Base-by-base conservation (phyloP, 805 yeast species). In the Sporopachydermia quercuum region DNA sequence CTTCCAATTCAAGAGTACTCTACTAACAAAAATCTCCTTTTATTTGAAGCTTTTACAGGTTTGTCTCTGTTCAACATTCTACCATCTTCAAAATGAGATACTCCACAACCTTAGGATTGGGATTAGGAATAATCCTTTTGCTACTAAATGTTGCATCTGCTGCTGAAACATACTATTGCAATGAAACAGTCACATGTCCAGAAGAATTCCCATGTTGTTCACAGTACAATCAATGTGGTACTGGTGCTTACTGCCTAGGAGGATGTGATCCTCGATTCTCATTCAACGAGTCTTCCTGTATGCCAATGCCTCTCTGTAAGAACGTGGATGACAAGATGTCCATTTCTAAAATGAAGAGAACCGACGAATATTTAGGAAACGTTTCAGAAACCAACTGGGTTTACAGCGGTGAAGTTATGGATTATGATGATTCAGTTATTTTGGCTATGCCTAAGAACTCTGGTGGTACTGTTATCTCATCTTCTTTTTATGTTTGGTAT, bases 181-280 rank as follows among this genome's bases (percentile, higher is more conserved):
- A n/a, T n/a, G n/a, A n/a, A n/a, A n/a, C n/a, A n/a, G n/a, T n/a
- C 13, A 49, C 64, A 3, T 86, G 96, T 61, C 96, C 96, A 2
- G 74, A 78, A 52, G 67, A 65, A 37, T 47, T 54, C n/a, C 96
- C 96, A 42, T 86, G 96, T 59, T 86, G 96, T 57, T 74, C 83
- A 8, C 78, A 75, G 48, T 77, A 70, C 48, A 96, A 96, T 38
- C 63, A 59, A 19, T 83, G 93, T 63, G 93, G 93, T 50, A 70
- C 76, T 16, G 93, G 93, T 16, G 56, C 67, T 14, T 68, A 67
- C 59, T 87, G 96, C 65, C 65, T 86, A 39, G 91, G 89, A 44
- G 89, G 93, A 23, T 87, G 96, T 64, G 83, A 86, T 60, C 80
- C 91, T 33, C 63, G 75, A 44, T 76, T 50, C 52, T 82, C 94